These are phyloP conservation scores for Antitrichia curtipendula DNA, from an alignment of 225 moss, liverwort and hornwort genomes.

Conservation along the genomic window DNA sequence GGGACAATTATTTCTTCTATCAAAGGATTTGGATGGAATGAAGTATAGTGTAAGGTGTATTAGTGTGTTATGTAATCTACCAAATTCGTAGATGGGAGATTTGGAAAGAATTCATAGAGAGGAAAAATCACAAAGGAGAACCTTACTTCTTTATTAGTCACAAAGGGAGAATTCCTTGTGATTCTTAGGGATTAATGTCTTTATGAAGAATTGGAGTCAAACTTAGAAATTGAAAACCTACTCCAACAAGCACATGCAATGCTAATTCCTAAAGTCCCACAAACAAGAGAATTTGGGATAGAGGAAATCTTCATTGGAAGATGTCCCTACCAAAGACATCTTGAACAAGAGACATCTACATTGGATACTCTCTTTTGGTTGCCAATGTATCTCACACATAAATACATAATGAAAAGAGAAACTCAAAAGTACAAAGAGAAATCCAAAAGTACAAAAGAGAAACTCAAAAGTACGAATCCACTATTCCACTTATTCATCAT, in stretches of 20 bases:
- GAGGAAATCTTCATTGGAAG: accelerated
- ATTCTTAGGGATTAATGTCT: background rate
- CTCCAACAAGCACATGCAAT: background rate
- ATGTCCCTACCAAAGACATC: background rate
- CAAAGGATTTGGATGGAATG: background rate
- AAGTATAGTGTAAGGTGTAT: background rate
- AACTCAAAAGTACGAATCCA: too few relatives aligned
- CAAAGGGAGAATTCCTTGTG: background rate
- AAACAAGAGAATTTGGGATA: background rate
- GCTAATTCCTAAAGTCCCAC: background rate
- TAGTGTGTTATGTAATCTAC: background rate
- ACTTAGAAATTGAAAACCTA: background rate
- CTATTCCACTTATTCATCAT: background rate
- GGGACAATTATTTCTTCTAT: background rate
- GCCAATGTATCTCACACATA: background rate
- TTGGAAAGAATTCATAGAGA: background rate
- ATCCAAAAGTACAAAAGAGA: too few relatives aligned
- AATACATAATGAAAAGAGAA: background rate
- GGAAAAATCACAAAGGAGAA: background rate
- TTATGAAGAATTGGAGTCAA: background rate
- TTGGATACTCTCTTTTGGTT: background rate
- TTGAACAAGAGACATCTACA: background rate
- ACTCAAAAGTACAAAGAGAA: background rate
- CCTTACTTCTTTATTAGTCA: background rate
- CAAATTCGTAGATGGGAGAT: background rate